Evolutionary conservation across 768 basidiomycete genomes (phyloP).

Genomic region (Hortiboletus flavorubellus): DNA sequence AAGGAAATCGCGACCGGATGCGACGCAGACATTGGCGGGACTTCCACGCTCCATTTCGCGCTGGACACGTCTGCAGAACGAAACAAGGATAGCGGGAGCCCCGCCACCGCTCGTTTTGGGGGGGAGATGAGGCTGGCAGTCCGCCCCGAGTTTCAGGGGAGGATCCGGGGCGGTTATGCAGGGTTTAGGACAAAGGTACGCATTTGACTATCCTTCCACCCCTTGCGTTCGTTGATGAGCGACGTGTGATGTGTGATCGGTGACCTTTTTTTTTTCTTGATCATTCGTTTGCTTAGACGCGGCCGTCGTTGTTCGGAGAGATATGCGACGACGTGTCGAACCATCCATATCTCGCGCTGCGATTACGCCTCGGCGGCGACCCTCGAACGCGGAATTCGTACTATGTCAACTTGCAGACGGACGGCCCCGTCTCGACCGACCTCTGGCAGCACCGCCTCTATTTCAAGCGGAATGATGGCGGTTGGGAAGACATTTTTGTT

Average conservation of each 20-base stretch:
- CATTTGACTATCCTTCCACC: background rate
- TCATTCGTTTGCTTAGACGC: conserved; percentile 40
- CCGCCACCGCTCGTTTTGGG: conserved; percentile 68
- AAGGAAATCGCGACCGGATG: conserved; percentile 72
- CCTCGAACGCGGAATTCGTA: conserved; percentile 78
- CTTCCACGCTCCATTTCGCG: conserved; percentile 73
- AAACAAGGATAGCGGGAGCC: conserved; percentile 43
- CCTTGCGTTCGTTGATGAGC: background rate
- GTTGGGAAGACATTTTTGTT: conserved; percentile 83
- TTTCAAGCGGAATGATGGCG: conserved; percentile 59
- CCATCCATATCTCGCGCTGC: conserved; percentile 78
- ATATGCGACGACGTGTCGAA: conserved; percentile 78
- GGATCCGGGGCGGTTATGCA: conserved; percentile 82
- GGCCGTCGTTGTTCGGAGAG: conserved; percentile 86
- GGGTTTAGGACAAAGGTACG: conserved; percentile 83
- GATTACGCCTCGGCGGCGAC: conserved; percentile 75
- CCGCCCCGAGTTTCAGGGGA: conserved; percentile 59
- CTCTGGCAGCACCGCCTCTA: conserved; percentile 96
- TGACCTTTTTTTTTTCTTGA: background rate
- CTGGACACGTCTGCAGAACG: conserved; percentile 53
- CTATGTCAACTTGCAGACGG: conserved; percentile 91
- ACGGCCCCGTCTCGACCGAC: conserved; percentile 74
- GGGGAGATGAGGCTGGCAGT: conserved; percentile 75
- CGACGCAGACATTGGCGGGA: conserved; percentile 86
- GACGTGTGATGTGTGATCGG: background rate